Evolutionary conservation across 2,329 filamentous ascomycete genomes (phyloP), one percentile per base, ranked within the genome.

Genomic region (Colletotrichum sp.): DNA sequence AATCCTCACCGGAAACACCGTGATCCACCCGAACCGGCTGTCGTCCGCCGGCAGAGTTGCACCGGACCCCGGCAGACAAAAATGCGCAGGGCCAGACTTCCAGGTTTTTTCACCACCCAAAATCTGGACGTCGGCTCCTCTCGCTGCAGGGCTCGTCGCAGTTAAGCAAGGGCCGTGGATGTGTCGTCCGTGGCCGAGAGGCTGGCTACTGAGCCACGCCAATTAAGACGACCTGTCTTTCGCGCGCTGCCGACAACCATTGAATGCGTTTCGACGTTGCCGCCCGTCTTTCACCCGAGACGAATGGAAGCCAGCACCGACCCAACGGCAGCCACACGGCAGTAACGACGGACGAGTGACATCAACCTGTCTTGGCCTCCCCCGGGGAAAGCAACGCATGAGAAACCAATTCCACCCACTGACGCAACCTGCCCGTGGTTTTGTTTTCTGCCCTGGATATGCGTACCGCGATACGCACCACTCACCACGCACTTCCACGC

Each of bases 11-110:
- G 69, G 69, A 52, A 59, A 75, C 69, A 73, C 58, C 58, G 63
- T 64, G 21, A 66, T 61, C 69, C 69, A 69, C 73, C 21, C 48
- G 43, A 21, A 52, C 43, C 43, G 63, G 61, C 64, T 69, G 69
- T 48, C 58, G 55, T 34, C 69, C 58, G 63, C 73, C 64, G 63
- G 34, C 63, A 73, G 69, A 68, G 73, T 73, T 68, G 69, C 69
- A 75, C 36, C 28, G 43, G 70, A 64, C 63, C 71, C 69, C 69
- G 58, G 73, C 63, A 68, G 28, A 73, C 58, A 48, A 0, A 28
- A 48, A n/a, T 63, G 21, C 73, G 28, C 63, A 68, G 43, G 69
- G 56, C 52, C 52, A 48, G 24, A 32, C 43, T 68, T 75, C 73
- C 73, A 68, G 62, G 73, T 75, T 75, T 74, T 52, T 68, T 30